phyloP scores from a whole-genome alignment of 352 stramenopile species.

The Phytophthora brassicae region DNA sequence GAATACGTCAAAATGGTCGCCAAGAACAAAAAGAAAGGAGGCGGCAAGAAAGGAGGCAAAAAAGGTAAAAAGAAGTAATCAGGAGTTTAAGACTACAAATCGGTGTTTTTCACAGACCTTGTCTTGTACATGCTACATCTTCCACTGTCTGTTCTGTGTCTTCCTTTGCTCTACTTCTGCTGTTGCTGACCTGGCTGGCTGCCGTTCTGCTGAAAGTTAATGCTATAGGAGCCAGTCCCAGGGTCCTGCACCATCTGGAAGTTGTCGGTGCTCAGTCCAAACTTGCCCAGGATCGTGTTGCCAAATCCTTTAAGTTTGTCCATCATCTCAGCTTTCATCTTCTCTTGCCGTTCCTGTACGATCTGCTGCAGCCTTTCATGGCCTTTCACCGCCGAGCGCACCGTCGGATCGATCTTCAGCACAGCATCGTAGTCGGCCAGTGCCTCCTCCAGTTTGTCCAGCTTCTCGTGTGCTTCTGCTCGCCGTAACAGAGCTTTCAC shows the following conservation, averaged over 20 bases:
- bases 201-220: conserved; percentile 91
- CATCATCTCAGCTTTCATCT: conserved; percentile 98
- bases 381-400: conserved; percentile 48
- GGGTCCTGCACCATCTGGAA: conserved; percentile 99
- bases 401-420: conserved; percentile 91
- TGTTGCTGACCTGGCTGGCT: conserved; percentile 20
- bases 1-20: conserved; percentile 74
- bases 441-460: conserved; percentile 94
- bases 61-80: conserved; percentile 37
- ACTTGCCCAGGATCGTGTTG: conserved; percentile 98
- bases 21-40: conserved; percentile 85
- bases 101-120: conserved; percentile 12
- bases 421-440: conserved; percentile 90
- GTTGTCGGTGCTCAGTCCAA: conserved; percentile 99
- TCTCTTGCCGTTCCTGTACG: conserved; percentile 95
- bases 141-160: background rate
- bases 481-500: conserved; percentile 94
- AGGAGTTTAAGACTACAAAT: background rate
- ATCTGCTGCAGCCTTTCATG: conserved; percentile 86
- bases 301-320: conserved; percentile 98
- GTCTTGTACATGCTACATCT: conserved; percentile 1
- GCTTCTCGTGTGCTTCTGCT: conserved; percentile 90
- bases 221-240: conserved; percentile 96
- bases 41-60: conserved; percentile 47
- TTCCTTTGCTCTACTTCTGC: conserved; percentile 16